phyloP scores from a whole-genome alignment of 306 rosid genomes.

The Vigna mungo region DNA sequence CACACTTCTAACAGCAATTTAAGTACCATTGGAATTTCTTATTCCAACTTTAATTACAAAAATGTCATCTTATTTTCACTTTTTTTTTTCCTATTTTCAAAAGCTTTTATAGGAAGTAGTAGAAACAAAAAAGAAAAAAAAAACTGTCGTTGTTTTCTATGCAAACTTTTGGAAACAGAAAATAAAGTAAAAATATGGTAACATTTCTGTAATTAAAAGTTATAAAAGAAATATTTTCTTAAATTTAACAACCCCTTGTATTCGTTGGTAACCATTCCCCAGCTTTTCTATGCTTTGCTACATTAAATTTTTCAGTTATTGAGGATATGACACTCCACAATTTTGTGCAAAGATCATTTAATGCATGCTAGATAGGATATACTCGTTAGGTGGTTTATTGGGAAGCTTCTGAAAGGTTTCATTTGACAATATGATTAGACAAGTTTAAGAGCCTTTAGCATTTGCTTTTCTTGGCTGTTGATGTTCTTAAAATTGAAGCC shows the following conservation, averaged over 20 bases:
- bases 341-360: slow-evolving; percentile 2
- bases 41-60: neutral
- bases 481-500: slow-evolving; percentile 31
- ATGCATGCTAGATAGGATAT: slow-evolving; percentile 1
- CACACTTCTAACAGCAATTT: neutral
- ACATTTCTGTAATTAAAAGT: neutral
- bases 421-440: slow-evolving; percentile 27
- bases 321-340: slow-evolving; percentile 16
- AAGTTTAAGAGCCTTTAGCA: slow-evolving; percentile 24
- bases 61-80: neutral
- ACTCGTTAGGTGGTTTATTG: slow-evolving; percentile 4
- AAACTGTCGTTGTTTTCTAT: neutral
- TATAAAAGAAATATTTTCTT: neutral
- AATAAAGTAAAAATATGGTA: neutral
- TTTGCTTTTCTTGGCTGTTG: slow-evolving; percentile 6
- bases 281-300: neutral
- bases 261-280: slow-evolving; percentile 1
- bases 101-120: neutral
- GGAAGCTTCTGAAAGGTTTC: neutral
- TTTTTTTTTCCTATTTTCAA: neutral
- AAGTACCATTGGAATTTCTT: neutral
- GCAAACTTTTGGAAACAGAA: neutral
- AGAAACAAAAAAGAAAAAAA: neutral
- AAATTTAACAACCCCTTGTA: neutral
- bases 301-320: neutral